Evolutionary conservation across 2,329 filamentous ascomycete genomes (phyloP).

Genomic region (Fusarium veterinarium): DNA sequence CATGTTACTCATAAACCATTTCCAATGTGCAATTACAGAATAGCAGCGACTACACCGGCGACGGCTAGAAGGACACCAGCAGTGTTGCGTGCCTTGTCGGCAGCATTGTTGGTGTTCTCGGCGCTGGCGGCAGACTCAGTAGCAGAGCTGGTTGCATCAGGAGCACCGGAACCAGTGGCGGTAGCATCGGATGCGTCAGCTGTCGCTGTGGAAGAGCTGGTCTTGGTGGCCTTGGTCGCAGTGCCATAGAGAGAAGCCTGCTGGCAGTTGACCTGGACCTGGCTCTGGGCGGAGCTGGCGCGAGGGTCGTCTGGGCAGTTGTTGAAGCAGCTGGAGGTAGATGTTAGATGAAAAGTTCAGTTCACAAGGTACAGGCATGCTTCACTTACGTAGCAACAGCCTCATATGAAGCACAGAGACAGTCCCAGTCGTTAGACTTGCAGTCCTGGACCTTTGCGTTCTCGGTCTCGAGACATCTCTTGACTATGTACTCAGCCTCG

Average conservation of each 20-base stretch:
- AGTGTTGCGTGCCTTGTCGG: constrained; percentile 47
- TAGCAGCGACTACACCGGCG: constrained; percentile 52
- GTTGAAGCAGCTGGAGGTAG: constrained; percentile 60
- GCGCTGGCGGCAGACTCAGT: constrained; percentile 35
- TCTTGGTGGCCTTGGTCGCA: constrained; percentile 43
- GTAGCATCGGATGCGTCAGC: constrained; percentile 25
- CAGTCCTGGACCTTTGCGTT: constrained; percentile 55
- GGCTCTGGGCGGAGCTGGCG: constrained; percentile 48
- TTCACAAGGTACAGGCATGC: background rate
- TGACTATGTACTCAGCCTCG: constrained; percentile 60
- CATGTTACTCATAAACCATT: constrained; percentile 7
- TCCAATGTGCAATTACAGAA: constrained; percentile 47
- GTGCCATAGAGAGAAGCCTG: constrained; percentile 58
- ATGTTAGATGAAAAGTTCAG: constrained; percentile 4
- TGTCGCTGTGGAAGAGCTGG: constrained; percentile 37
- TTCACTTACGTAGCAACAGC: constrained; percentile 59
- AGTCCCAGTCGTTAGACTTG: constrained; percentile 56
- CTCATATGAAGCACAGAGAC: constrained; percentile 59
- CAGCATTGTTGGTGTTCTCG: constrained; percentile 44
- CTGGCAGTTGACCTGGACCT: constrained; percentile 58
- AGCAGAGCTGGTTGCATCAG: constrained; percentile 29
- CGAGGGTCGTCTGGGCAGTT: constrained; percentile 65
- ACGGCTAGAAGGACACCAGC: constrained; percentile 52
- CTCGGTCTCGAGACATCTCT: constrained; percentile 56
- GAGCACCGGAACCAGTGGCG: constrained; percentile 35